These are phyloP conservation scores for Dipteronia sinensis DNA, from an alignment of 345 rosid species.

Conservation along the genomic window DNA sequence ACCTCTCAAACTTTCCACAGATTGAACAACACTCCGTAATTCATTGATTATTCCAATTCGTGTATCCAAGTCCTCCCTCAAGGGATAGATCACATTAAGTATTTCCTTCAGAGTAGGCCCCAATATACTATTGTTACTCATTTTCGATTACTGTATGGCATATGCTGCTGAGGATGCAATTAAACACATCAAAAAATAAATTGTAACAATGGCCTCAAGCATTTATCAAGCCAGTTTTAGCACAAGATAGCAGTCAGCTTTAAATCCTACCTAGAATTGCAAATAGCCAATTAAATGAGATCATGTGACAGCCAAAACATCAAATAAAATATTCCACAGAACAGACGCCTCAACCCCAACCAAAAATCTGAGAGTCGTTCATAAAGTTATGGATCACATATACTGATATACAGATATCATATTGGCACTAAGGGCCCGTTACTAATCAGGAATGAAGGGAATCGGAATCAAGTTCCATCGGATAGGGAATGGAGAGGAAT, in stretches of 20 bases:
- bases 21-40: conserved; percentile 48
- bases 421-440: too few species aligned
- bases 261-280: neutral
- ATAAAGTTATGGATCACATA: too few species aligned
- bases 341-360: too few species aligned
- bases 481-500: too few species aligned
- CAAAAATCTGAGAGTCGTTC: too few species aligned
- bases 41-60: conserved; percentile 55
- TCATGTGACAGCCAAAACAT: neutral
- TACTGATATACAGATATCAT: too few species aligned
- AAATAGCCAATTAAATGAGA: neutral
- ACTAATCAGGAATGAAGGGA: too few species aligned
- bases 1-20: conserved; percentile 84
- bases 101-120: conserved; percentile 58
- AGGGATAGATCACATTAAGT: conserved; percentile 60
- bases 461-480: too few species aligned
- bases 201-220: neutral
- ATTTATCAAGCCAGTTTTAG: neutral
- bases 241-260: neutral
- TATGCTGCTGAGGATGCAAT: conserved; percentile 18
- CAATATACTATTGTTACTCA: conserved; percentile 45
- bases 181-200: conserved; percentile 19
- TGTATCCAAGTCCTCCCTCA: conserved; percentile 49
- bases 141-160: conserved; percentile 27
- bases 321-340: neutral